Percentiles rank a stretch among this genome's conserved stretches.
Conservation (phyloP, 768 basidiomycete genomes). For the Cyathus striatus region DNA sequence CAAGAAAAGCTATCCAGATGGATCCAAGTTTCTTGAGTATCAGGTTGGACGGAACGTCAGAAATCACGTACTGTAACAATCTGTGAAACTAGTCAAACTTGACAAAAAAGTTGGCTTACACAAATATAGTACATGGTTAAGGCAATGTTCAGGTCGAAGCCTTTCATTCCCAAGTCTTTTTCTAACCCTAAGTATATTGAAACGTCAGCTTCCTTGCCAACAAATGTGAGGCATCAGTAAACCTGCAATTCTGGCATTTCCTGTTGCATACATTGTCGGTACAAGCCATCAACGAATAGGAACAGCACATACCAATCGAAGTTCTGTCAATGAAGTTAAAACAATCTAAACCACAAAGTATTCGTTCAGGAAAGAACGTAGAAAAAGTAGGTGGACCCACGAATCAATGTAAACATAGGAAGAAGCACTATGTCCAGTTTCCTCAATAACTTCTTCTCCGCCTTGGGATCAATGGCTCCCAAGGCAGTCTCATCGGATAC, state of each 20-base stretch:
- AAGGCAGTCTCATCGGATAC: too few relatives aligned
- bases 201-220: neutral
- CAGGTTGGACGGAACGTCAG: constrained; percentile 38
- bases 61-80: constrained; percentile 23
- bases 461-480: constrained; percentile 24
- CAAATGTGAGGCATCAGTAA: neutral
- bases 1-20: constrained; percentile 29
- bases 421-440: constrained; percentile 29
- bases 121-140: constrained; percentile 37
- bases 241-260: constrained; percentile 30
- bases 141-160: constrained; percentile 35
- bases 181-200: constrained; percentile 27
- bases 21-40: constrained; percentile 36
- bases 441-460: constrained; percentile 25
- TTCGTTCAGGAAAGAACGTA: too few relatives aligned
- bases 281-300: too few relatives aligned
- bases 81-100: too few relatives aligned
- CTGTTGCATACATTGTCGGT: neutral
- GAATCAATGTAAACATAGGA: constrained; percentile 33
- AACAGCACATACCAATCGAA: constrained; percentile 1
- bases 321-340: constrained; percentile 31
- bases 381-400: constrained; percentile 16
- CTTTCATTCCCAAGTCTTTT: constrained; percentile 34
- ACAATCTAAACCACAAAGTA: constrained; percentile 26
- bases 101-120: too few relatives aligned